Conservation (phyloP, 108 stramenopile genomes). For the Chaetoceros tenuissimus region DNA sequence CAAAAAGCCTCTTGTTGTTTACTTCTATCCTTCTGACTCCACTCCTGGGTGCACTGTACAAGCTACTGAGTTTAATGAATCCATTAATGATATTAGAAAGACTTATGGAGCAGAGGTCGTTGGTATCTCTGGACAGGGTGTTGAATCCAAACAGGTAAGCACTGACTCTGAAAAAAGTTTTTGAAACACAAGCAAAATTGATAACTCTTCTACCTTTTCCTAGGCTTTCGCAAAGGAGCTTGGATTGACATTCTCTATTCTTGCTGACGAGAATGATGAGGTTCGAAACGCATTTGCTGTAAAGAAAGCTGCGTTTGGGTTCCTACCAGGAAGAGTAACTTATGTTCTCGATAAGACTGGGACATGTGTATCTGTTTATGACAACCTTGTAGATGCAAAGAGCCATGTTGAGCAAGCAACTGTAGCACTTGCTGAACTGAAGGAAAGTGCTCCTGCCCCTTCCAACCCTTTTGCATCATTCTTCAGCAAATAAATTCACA, state of each 20-base stretch:
- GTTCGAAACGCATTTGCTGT: conserved; percentile 59
- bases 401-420: conserved; percentile 59
- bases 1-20: conserved; percentile 78
- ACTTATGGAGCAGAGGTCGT: conserved; percentile 68
- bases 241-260: conserved; percentile 62
- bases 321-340: conserved; percentile 71
- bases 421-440: conserved; percentile 45
- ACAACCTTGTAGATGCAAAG: conserved; percentile 65
- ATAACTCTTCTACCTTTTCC: too few relatives aligned
- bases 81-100: conserved; percentile 59
- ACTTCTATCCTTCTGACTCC: conserved; percentile 74
- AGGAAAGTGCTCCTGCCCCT: conserved; percentile 2
- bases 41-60: conserved; percentile 79
- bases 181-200: too few relatives aligned
- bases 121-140: conserved; percentile 71
- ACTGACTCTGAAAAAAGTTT: too few relatives aligned
- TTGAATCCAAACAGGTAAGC: conserved; percentile 68
- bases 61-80: conserved; percentile 56
- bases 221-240: conserved; percentile 65
- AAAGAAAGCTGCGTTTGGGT: conserved; percentile 60
- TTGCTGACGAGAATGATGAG: conserved; percentile 65
- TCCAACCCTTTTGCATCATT: background rate
- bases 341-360: conserved; percentile 71
- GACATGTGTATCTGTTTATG: conserved; percentile 48
- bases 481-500: background rate